Percentiles rank a stretch among this genome's conserved stretches.
Evolutionary conservation across 2,329 filamentous ascomycete genomes (phyloP).

Genomic region (Aspergillus pseudoterreus): DNA sequence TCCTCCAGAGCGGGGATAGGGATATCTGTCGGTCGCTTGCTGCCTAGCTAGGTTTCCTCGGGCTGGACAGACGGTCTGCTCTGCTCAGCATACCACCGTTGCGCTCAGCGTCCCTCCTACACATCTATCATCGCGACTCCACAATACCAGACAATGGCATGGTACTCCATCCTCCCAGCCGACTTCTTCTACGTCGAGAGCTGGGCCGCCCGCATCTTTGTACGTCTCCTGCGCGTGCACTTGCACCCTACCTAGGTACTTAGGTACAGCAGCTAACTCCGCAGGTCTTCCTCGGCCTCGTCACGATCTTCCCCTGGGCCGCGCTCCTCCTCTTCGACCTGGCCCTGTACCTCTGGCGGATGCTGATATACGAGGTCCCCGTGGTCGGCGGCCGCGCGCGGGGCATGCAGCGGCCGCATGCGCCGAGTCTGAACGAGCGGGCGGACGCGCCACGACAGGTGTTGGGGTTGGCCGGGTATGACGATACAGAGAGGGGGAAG

Average conservation of each 20-base stretch:
- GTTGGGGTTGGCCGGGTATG: conserved; percentile 25
- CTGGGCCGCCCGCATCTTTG: conserved; percentile 61
- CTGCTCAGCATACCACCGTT: not conserved
- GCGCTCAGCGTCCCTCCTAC: no score
- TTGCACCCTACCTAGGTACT: no score
- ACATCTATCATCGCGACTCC: no score
- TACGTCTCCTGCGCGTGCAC: conserved; percentile 36
- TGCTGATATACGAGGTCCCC: conserved; percentile 57
- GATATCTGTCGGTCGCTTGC: not conserved
- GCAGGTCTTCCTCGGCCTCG: conserved; percentile 57
- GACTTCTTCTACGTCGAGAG: conserved; percentile 56
- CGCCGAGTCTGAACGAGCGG: conserved; percentile 58
- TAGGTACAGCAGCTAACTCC: not conserved
- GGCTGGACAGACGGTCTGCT: not conserved
- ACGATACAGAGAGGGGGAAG: conserved; percentile 6
- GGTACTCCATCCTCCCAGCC: conserved; percentile 62
- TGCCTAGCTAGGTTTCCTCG: not conserved
- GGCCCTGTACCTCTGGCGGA: conserved; percentile 58
- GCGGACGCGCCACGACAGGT: conserved; percentile 45
- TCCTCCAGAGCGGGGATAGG: not conserved
- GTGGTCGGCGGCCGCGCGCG: conserved; percentile 58
- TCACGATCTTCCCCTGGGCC: conserved; percentile 62
- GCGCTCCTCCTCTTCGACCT: conserved; percentile 62
- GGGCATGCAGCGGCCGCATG: conserved; percentile 57
- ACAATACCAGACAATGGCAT: conserved; percentile 50